Percentiles rank a stretch among this genome's conserved stretches.
Evolutionary conservation across 2,329 filamentous ascomycete species (phyloP).

Genomic region (Fusarium robinianum): DNA sequence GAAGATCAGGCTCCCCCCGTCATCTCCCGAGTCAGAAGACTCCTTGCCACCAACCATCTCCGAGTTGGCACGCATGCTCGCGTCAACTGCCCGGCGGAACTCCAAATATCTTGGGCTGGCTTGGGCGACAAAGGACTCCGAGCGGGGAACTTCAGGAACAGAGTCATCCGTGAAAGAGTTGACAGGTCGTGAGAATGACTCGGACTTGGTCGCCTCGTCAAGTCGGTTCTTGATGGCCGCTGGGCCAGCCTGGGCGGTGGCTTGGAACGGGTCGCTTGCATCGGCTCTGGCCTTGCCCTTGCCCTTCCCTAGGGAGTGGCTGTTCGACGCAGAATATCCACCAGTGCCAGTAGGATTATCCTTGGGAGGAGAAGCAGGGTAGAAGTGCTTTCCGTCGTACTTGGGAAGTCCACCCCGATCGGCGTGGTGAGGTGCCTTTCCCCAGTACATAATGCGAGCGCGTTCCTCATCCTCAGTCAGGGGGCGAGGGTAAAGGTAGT

Average conservation of each 20-base stretch:
- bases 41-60: slow-evolving; percentile 13
- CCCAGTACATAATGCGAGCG: slow-evolving; percentile 65
- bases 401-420: slow-evolving; percentile 62
- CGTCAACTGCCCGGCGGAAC: slow-evolving; percentile 30
- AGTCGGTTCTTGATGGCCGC: slow-evolving; percentile 27
- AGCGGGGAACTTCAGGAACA: slow-evolving; percentile 29
- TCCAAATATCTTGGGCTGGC: slow-evolving; percentile 36
- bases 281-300: slow-evolving; percentile 7
- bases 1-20: slow-evolving; percentile 44
- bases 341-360: slow-evolving; percentile 22
- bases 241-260: slow-evolving; percentile 13
- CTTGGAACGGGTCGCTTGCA: slow-evolving; percentile 26
- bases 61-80: slow-evolving; percentile 12
- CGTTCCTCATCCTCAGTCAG: slow-evolving; percentile 63
- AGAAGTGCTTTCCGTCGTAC: slow-evolving; percentile 69
- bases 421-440: slow-evolving; percentile 55
- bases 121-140: slow-evolving; percentile 31
- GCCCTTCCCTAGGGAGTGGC: background rate
- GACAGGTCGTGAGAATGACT: slow-evolving; percentile 35
- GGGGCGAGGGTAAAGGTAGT: slow-evolving; percentile 61
- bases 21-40: slow-evolving; percentile 37
- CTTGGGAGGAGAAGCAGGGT: slow-evolving; percentile 59
- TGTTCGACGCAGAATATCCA: background rate
- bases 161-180: slow-evolving; percentile 28
- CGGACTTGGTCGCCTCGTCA: slow-evolving; percentile 42